Evolutionary conservation across 192 early-diverging fungal species (phyloP), one percentile per base, ranked within the genome.

Genomic region (Geranomyces variabilis): DNA sequence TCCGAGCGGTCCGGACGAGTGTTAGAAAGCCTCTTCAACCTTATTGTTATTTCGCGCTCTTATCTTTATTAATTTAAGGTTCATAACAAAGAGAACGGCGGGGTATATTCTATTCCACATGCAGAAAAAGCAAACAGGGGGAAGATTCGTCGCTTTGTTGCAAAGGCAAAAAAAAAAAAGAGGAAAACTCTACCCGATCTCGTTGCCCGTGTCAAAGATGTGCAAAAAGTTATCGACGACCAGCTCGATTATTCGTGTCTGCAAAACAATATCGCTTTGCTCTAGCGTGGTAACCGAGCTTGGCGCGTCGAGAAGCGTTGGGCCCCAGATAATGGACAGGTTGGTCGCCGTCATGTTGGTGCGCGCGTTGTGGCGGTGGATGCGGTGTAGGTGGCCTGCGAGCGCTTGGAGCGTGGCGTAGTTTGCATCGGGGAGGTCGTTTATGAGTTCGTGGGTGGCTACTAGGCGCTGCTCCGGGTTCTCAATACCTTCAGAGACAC

Each of bases 261-360:
- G 89, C 46, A 82, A 76, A 31, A 86, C 84, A 65, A 91, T 84
- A 30, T 91, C 88, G 19, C 68, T 79, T 7, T 79, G 75, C 46
- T 83, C 80, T n/a, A 75, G 67, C 5, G 24, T 34, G 13, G 30
- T 29, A 7, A 9, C 17, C 0, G 51, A 21, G 44, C 47, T 67
- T 4, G 83, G 83, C 12, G 72, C 28, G 58, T 84, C 89, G 66
- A 98, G 75, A 58, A 98, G 77, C 17, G 94, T 97, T 14, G 95
- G 93, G 9, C 94, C 95, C 90, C 96, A 97, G 9, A 98, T 91
- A 51, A 97, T 94, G 29, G 91, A 82, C 55, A 98, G 80, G 71
- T 98, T 98, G 36, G 87, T 79, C 14, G 86, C 80, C 31, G 85
- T 89, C 96, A 98, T 98, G 81, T 91, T 93, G 68, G 94, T 98